phyloP scores from a whole-genome alignment of 2,329 filamentous ascomycete genomes.

The Rhinocladiella mackenziei region DNA sequence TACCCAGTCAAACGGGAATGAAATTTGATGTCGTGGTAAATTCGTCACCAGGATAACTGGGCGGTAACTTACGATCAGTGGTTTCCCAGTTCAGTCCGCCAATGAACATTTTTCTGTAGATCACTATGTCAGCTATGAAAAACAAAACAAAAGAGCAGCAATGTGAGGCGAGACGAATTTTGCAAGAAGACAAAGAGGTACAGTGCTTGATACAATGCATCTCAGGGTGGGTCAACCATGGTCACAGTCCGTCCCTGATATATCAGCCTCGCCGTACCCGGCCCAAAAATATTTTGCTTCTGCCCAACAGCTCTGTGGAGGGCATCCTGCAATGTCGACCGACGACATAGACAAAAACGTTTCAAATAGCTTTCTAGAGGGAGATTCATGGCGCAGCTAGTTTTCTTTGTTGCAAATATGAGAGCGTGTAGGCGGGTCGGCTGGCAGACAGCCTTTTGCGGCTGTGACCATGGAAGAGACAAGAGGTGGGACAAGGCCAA shows the following conservation, averaged over 20 bases:
- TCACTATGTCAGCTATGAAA: constrained; percentile 34
- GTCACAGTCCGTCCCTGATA: too few species aligned
- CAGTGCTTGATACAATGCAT: too few species aligned
- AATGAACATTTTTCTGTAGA: constrained; percentile 95
- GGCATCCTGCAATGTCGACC: too few species aligned
- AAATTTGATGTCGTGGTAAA: constrained; percentile 3
- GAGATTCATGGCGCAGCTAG: too few species aligned
- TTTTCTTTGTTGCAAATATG: background rate
- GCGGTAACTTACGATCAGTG: constrained; percentile 74
- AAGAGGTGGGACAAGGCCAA: constrained; percentile 9
- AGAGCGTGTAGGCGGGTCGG: too few species aligned
- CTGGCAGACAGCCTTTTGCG: too few species aligned
- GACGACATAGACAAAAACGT: too few species aligned
- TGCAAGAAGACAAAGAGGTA: background rate
- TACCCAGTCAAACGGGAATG: background rate
- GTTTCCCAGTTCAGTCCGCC: constrained; percentile 99
- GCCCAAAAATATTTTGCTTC: too few species aligned
- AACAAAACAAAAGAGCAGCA: background rate
- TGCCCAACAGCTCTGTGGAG: too few species aligned
- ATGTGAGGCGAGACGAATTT: background rate
- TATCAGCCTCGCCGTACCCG: too few species aligned
- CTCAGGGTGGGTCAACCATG: too few species aligned
- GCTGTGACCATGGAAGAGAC: background rate
- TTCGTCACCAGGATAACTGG: background rate
- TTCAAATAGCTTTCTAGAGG: too few species aligned